These are phyloP conservation scores for Lizonia empirigonia DNA, from an alignment of 2,329 filamentous ascomycete species.

Conservation along the genomic window DNA sequence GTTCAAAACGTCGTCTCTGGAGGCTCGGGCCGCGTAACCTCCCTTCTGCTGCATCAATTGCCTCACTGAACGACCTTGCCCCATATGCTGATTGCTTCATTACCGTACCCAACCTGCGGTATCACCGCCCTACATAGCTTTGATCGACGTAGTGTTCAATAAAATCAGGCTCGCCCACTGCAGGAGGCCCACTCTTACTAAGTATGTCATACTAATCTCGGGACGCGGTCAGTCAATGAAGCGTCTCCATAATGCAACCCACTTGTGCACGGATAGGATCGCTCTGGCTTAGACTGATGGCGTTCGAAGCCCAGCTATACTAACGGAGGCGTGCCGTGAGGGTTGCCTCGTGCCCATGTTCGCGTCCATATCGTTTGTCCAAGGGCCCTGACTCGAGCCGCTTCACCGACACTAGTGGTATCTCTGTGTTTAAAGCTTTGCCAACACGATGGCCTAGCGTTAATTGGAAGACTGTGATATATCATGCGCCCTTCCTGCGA, in stretches of 20 bases:
- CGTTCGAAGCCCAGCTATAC: background rate
- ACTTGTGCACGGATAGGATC: background rate
- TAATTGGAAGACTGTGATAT: background rate
- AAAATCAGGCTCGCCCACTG: background rate
- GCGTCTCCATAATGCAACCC: background rate
- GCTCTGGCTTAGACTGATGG: background rate
- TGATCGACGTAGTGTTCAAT: background rate
- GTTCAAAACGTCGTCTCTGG: background rate
- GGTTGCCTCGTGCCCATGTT: background rate
- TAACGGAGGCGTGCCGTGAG: background rate
- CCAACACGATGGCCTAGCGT: background rate
- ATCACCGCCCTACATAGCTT: background rate
- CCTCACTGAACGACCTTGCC: background rate
- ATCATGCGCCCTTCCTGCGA: background rate
- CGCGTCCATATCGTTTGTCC: background rate
- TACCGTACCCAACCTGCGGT: background rate
- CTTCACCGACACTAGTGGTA: background rate
- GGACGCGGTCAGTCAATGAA: background rate
- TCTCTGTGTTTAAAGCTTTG: background rate
- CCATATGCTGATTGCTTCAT: background rate
- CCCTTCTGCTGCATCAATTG: background rate
- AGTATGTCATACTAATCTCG: background rate
- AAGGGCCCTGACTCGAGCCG: background rate
- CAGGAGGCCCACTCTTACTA: background rate
- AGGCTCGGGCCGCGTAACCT: background rate